Evolutionary conservation across 257 asterid genomes (phyloP), one percentile per base, ranked within the genome.

Genomic region (Petrea volubilis): DNA sequence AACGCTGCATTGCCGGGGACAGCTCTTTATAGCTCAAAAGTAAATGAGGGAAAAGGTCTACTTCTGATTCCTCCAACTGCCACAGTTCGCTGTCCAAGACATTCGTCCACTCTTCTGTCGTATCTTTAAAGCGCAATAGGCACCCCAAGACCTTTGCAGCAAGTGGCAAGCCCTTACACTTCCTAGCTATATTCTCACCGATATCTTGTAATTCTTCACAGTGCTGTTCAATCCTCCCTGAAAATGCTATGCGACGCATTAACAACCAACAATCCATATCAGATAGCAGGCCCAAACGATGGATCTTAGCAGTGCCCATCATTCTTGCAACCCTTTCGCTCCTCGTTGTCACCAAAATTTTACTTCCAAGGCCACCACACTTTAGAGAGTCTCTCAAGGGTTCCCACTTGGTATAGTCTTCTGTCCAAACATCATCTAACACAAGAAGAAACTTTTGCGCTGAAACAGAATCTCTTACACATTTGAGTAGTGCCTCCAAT

Each of bases 81-180:
- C 83, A 81, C 15, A 65, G 20, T 64, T 67, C 64, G 50, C 69
- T 77, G 8, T 68, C 28, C 40, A 74, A 56, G 15, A 77, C 80
- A 64, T 46, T 60, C 67, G 64, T 49, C 89, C 87, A 84, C 29
- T 84, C 86, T 65, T 52, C 47, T 36, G 28, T 38, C 1, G 69
- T 68, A 47, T 24, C 8, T 53, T 79, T 79, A n/a, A 53, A 77
- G n/a, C 68, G 62, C 62, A 84, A 59, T 4, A 72, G 29, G 43
- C 79, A 62, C 12, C 85, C 87, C 60, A 84, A 33, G n/a, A 74
- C 44, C 72, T 72, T 75, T 29, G 80, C 82, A 10, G 84, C 84
- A 23, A 82, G 83, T 33, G 90, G 87, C 72, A 84, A 51, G 2
- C 87, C 89, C 40, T 72, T 65, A 70, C 89, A 84, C 29, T 81